phyloP scores from a whole-genome alignment of 2,329 filamentous ascomycete species.

The Talaromyces sp. region DNA sequence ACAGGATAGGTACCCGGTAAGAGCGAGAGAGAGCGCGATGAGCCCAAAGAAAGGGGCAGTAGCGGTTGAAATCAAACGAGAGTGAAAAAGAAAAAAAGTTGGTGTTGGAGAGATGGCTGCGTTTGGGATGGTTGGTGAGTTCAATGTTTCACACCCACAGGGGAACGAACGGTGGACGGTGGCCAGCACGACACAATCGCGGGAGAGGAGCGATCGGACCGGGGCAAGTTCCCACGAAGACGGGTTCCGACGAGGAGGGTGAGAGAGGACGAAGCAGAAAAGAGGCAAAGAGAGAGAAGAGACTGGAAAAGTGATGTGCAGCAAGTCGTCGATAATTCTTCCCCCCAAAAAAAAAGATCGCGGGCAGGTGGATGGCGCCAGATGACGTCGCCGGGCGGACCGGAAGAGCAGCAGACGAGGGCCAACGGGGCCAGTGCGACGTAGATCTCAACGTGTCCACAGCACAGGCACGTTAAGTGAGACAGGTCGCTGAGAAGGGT shows the following conservation, averaged over 20 bases:
- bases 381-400: not conserved
- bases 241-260: not conserved
- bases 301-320: not conserved
- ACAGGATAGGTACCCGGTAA: not conserved
- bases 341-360: not conserved
- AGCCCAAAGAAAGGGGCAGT: not conserved
- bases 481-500: not conserved
- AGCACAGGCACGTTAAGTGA: not conserved
- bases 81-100: not conserved
- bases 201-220: not conserved
- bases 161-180: not conserved
- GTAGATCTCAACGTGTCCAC: not conserved
- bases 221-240: not conserved
- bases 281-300: not conserved
- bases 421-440: not conserved
- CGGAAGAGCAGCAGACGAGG: not conserved
- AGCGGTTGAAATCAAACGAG: not conserved
- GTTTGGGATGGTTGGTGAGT: not conserved
- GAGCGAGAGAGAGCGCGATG: not conserved
- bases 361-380: not conserved
- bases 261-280: not conserved
- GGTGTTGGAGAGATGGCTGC: not conserved
- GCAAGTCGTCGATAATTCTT: not conserved
- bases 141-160: not conserved
- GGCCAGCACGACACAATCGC: not conserved